Evolutionary conservation across 2,329 filamentous ascomycete genomes (phyloP).

Genomic region (Fusarium gaditjirri): DNA sequence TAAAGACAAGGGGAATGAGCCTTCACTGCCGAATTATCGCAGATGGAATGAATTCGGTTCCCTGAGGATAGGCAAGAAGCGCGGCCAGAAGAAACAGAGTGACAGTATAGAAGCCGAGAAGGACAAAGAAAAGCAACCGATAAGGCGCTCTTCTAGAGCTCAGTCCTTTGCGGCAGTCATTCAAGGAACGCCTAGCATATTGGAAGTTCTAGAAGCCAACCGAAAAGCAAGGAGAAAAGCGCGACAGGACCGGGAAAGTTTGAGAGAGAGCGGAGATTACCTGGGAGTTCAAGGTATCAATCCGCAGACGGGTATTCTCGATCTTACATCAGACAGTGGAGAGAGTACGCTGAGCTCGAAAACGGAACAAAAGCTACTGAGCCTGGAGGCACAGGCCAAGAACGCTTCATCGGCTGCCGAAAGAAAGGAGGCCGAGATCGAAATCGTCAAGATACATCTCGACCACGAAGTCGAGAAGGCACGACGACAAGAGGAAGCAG

Average conservation of each 20-base stretch:
- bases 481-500: slow-evolving; percentile 56
- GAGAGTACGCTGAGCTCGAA: slow-evolving; percentile 50
- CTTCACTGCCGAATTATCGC: background rate
- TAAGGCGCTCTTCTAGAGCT: background rate
- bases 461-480: slow-evolving; percentile 52
- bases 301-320: slow-evolving; percentile 64
- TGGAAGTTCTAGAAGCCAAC: slow-evolving; percentile 46
- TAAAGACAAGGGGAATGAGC: background rate
- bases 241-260: slow-evolving; percentile 53
- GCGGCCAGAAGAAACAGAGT: background rate
- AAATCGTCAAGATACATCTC: slow-evolving; percentile 48
- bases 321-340: slow-evolving; percentile 61
- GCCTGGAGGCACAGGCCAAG: slow-evolving; percentile 48
- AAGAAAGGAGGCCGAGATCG: slow-evolving; percentile 58
- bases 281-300: slow-evolving; percentile 69
- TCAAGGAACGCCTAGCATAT: background rate
- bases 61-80: slow-evolving; percentile 6
- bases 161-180: background rate
- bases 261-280: slow-evolving; percentile 67
- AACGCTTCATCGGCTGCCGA: slow-evolving; percentile 52
- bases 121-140: background rate
- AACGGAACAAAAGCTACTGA: slow-evolving; percentile 47
- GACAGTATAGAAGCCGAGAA: background rate
- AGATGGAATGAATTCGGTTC: slow-evolving; percentile 34
- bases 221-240: slow-evolving; percentile 47